Base-by-base conservation (phyloP, 2,329 filamentous ascomycete species). In the Phoma sp. region DNA sequence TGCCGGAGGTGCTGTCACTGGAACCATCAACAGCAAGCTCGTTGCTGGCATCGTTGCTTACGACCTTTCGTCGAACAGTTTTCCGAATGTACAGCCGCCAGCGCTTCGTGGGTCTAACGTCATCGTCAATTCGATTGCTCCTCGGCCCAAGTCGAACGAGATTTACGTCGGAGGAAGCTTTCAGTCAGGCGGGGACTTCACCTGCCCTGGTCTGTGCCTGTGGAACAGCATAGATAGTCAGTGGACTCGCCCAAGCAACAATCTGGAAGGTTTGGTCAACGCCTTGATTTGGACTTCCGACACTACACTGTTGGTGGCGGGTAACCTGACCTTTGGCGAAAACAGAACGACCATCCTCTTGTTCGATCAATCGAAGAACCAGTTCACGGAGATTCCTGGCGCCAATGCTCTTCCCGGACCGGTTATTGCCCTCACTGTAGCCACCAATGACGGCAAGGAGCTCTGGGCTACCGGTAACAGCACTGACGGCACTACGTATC, bases 111-210 rank as follows among this genome's bases (percentile, higher is more conserved):
- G 94, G 13, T 79, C 81, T 6, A 84, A 87, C 58, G 86, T 87
- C 24, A 85, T 86, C 2, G 92, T 98, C 37, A 89, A 91, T 54
- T 81, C 90, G 25, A 92, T 99, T 63, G 84, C 86, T 10, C 81
- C 88, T 8, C 88, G 88, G 51, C 90, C 91, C 0, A 84, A 84
- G 50, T 87, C 86, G 17, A 81, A 83, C 1, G 86, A 95, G 45
- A 82, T 99, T 12, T 99, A 90, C 69, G 89, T 99, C 29, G 94
- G 89, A 33, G 95, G 95, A 29, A 86, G 84, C 9, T 99, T 98
- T 70, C 81, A 85, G n/a, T 85, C 84, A 29, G 95, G 92, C 17
- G 95, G 95, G 25, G 88, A 89, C 4, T 83, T 98, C 27, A 87
- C 85, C 37, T 99, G 95, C 72, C 87, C 89, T 3, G 88, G 86